Evolutionary conservation across 129 eudicot species (phyloP), one percentile per base, ranked within the genome.

Genomic region (Artemisia annua): DNA sequence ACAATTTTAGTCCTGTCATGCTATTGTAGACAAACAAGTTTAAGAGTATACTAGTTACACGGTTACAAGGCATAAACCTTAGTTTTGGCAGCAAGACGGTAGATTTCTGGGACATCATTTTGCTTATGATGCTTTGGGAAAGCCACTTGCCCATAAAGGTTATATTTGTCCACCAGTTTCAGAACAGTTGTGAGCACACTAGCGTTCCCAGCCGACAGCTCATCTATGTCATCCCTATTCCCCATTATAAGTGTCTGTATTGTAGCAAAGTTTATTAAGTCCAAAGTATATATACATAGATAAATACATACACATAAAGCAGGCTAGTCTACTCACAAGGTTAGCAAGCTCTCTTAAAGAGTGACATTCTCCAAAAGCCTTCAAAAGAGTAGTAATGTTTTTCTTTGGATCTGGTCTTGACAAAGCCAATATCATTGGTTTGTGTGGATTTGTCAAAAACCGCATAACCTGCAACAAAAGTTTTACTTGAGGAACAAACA

Each of bases 291-390:
- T 0, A 76, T 44, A 60, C 63, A 60, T 26, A 50, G 11, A 52
- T 19, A 77, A 11, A 61, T 35, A 68, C 1, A 55, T 11, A 55
- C 50, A 63, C 8, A 17, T 53, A 71, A 71, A 65, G 14, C 14
- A 48, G 63, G 67, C 30, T 57, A 20, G 24, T 53, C 39, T 48
- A 76, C 92, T 86, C 83, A 92, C 97, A 79, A 92, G 94, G 83
- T 92, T 92, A 66, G 97, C 97, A 57, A 92, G 91, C 78, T 89
- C 96, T 76, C 96, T 81, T 30, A 92, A 68, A 19, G 97, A 84
- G 30, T 83, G 93, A 72, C 97, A 92, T 83, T 92, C 97, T 81
- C 97, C 97, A 82, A 92, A 92, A 54, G 97, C 97, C 82, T 87
- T 92, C 75, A 92, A 69, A 59, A 92, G 90, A 7, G 96, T 92